Percentiles rank a stretch among this genome's conserved stretches.
Conservation (phyloP, 1,139 yeast species). For the Candida smagusa region DNA sequence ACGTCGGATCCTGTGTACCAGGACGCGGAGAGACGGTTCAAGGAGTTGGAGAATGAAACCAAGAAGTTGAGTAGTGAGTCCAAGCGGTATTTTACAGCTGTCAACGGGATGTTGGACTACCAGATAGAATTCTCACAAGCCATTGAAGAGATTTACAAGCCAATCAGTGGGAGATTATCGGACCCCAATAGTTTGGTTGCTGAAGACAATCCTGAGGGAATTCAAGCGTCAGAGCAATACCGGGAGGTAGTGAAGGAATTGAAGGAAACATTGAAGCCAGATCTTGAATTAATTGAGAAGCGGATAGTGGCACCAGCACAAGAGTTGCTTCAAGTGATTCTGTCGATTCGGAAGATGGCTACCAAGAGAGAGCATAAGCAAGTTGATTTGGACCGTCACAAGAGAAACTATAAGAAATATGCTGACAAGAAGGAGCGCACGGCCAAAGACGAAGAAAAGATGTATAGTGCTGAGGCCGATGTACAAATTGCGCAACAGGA, state of each 20-base stretch:
- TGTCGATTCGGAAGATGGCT: slow-evolving; percentile 85
- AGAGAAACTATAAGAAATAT: slow-evolving; percentile 62
- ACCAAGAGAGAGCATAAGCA: slow-evolving; percentile 94
- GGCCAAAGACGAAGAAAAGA: slow-evolving; percentile 84
- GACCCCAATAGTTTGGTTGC: slow-evolving; percentile 84
- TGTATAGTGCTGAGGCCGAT: slow-evolving; percentile 87
- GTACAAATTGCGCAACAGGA: slow-evolving; percentile 92
- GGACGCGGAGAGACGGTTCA: slow-evolving; percentile 95
- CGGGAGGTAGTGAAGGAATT: slow-evolving; percentile 82
- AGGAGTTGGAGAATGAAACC: slow-evolving; percentile 85
- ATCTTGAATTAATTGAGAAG: slow-evolving; percentile 85
- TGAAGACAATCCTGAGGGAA: slow-evolving; percentile 96
- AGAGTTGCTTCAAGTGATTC: slow-evolving; percentile 79
- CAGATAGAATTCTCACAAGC: slow-evolving; percentile 93
- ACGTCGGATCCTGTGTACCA: slow-evolving; percentile 85
- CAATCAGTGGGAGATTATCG: slow-evolving; percentile 86
- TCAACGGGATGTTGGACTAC: slow-evolving; percentile 87
- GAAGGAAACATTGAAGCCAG: slow-evolving; percentile 85
- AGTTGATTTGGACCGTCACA: slow-evolving; percentile 86
- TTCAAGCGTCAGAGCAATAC: slow-evolving; percentile 89
- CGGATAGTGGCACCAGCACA: slow-evolving; percentile 91
- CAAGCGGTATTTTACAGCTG: slow-evolving; percentile 83
- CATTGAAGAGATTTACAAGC: slow-evolving; percentile 93
- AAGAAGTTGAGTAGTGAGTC: slow-evolving; percentile 88
- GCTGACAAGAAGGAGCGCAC: slow-evolving; percentile 82